These are phyloP conservation scores for Phytophthora vignae DNA, from an alignment of 352 stramenopile genomes.

Conservation along the genomic window DNA sequence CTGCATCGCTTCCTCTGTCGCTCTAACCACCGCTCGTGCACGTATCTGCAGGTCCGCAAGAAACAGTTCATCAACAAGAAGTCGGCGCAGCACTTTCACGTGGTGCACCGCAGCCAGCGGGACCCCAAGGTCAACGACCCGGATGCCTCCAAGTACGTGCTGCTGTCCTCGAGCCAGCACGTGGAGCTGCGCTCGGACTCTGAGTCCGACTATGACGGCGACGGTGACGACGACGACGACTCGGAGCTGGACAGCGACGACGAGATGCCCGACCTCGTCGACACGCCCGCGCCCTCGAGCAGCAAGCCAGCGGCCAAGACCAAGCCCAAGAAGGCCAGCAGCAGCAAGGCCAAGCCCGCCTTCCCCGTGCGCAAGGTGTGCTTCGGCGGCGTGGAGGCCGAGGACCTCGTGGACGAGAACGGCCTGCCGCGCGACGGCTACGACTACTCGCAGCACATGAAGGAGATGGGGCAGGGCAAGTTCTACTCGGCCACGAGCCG, in stretches of 20 bases:
- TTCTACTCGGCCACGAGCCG: conserved; percentile 83
- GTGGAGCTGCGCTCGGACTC: conserved; percentile 68
- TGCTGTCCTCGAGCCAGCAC: conserved; percentile 73
- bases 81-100: conserved; percentile 86
- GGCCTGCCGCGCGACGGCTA: conserved; percentile 93
- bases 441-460: conserved; percentile 94
- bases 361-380: conserved; percentile 71
- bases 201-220: conserved; percentile 34
- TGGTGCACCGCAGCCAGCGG: conserved; percentile 87
- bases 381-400: conserved; percentile 68
- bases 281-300: conserved; percentile 25
- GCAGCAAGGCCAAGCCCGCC: conserved; percentile 35
- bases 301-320: no score
- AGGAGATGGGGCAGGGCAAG: conserved; percentile 88
- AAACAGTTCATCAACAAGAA: conserved; percentile 92
- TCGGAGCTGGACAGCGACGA: conserved; percentile 57
- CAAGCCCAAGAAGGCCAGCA: conserved; percentile 8
- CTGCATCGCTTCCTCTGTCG: background rate
- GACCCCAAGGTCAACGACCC: conserved; percentile 85
- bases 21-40: conserved; percentile 7
- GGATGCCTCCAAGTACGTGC: conserved; percentile 84
- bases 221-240: conserved; percentile 29
- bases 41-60: conserved; percentile 56
- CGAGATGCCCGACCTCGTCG: conserved; percentile 64
- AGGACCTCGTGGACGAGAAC: conserved; percentile 88